Conservation (phyloP, 768 basidiomycete genomes). For the Lepiota brunneoincarnata region DNA sequence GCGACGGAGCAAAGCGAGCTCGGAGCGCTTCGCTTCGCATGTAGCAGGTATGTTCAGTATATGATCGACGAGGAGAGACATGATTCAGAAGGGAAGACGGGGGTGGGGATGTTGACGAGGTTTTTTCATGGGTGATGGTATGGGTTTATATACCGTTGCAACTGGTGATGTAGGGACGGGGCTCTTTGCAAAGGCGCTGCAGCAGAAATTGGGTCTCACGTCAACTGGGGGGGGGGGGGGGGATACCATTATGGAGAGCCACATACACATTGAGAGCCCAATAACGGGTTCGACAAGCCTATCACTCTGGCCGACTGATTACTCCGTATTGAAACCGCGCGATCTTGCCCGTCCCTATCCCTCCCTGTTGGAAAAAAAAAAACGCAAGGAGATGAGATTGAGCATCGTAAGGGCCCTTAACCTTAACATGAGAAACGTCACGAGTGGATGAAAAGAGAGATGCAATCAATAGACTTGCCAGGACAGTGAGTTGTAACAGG, state of each 20-base stretch:
- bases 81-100: not conserved
- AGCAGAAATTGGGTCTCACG: constrained; percentile 1
- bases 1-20: not conserved
- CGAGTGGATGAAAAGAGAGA: constrained; percentile 7
- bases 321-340: constrained; percentile 10
- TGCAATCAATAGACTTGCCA: constrained; percentile 6
- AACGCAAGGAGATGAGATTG: constrained; percentile 10
- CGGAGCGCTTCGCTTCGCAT: constrained; percentile 1
- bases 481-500: not conserved
- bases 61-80: constrained; percentile 9
- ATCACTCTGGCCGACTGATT: constrained; percentile 7
- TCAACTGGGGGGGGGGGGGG: too few species aligned
- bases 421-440: constrained; percentile 9
- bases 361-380: not conserved
- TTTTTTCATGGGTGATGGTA: not conserved
- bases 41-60: not conserved
- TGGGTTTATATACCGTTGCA: constrained; percentile 5
- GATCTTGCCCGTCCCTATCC: not conserved
- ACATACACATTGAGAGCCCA: constrained; percentile 3
- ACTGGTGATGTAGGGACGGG: constrained; percentile 11
- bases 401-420: constrained; percentile 10
- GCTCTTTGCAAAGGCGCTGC: not conserved
- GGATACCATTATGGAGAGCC: constrained; percentile 8
- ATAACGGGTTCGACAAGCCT: constrained; percentile 3
- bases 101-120: not conserved